Base-by-base conservation (phyloP, 176 grass and related monocot genomes). In the Avena atlantica region DNA sequence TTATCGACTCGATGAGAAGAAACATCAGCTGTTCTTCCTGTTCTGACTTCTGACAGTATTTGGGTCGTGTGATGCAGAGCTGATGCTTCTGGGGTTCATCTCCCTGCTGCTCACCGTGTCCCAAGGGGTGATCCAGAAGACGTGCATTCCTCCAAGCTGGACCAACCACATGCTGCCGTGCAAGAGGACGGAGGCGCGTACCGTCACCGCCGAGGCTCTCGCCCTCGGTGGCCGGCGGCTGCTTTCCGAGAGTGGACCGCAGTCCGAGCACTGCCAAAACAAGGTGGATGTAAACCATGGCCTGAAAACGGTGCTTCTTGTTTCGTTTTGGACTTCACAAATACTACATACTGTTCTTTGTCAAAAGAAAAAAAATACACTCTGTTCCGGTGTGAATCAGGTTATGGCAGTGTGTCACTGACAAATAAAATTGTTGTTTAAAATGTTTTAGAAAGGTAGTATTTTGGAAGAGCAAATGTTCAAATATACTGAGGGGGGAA, bases 71-170 rank as follows among this genome's bases (percentile, higher is more conserved):
- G 42, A 76, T 90, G 76, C 89, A 98, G 96, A 98, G 80, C 65
- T 98, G 82, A 98, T 98, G 96, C 92, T 96, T 71, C 86, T 95
- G 70, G 96, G 96, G 20, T 98, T 98, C 82, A 98, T 98, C 89
- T 98, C 96, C 34, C 85, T 98, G 70, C 88, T 98, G 59, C 89
- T 98, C 21, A 98, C 93, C 66, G 96, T 98, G 67, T 91, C 84
- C 36, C 93, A 98, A 88, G 90, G 87, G 9, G 34, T 82, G 78
- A 86, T 95, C 79, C 93, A 90, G 82, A 83, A 56, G 85, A 91
- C 91, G 12, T 98, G 96, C 79, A 92, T 98, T 55, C 93, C 96
- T 34, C 56, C 2, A 2, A 29, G 57, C 2, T 98, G 96, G 96
- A 91, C 90, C 52, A 58, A 80, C 58, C 27, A 91, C 88, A 85